Base-by-base conservation (phyloP, 2,329 filamentous ascomycete genomes). In the Cercospora nicotianae region DNA sequence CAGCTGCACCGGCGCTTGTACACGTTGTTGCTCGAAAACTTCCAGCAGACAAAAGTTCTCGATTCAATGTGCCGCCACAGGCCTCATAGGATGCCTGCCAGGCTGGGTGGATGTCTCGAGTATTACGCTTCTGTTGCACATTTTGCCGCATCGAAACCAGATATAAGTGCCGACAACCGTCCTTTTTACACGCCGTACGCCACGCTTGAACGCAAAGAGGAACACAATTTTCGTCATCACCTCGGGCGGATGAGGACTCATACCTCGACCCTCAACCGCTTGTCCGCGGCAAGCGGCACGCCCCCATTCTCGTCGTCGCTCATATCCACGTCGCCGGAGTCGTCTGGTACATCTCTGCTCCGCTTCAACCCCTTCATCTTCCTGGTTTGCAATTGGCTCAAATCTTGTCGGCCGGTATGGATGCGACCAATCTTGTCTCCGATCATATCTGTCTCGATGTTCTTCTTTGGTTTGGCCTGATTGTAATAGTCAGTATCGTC, bases 311-410 rank as follows among this genome's bases (percentile, higher is more conserved):
- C 74, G 62, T 86, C 87, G 55, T 84, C 63, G 48, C 63, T 58
- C 66, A 68, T 68, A 3, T 55, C 86, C 58, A 82, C 83, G 63
- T 86, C 84, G 36, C 87, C 81, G 69, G 89, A 89, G 51, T 85
- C 85, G 61, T 82, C 83, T 62, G 86, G 84, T 26, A 87, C 81
- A 70, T 89, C 89, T 64, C 92, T 87, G 72, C 86, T 89, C 72
- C 95, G 87, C 87, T 98, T 99, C 73, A 99, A 81, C 73, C 94
- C 95, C 89, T 99, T 99, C 94, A 99, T 98, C 88, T 99, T 99
- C 78, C 95, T 90, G 63, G 94, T 96, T 85, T 99, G 95, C 80
- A 99, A 81, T 75, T 91, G 87, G 77, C 85, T 86, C 67, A 99
- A 86, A 82, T 99, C 93, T 82, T 97, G 93, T 83, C 90, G 93